These are phyloP conservation scores for Coprinellus aureogranulatus DNA, from an alignment of 768 basidiomycete species.

Conservation along the genomic window DNA sequence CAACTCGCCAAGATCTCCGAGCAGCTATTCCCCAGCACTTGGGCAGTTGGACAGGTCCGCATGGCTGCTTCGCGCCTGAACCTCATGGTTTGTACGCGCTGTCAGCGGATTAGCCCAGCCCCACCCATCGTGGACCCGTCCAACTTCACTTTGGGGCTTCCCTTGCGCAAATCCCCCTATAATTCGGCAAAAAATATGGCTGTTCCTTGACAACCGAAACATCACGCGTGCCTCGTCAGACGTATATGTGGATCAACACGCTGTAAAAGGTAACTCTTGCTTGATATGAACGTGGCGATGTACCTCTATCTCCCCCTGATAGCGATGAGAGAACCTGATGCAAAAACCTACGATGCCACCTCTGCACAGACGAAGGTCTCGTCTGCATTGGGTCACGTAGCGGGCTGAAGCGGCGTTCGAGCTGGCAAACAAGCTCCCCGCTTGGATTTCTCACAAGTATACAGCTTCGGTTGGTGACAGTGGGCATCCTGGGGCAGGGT, in stretches of 20 bases:
- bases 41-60: background rate
- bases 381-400: background rate
- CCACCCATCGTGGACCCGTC: too few relatives aligned
- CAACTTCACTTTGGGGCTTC: too few relatives aligned
- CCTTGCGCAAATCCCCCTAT: too few relatives aligned
- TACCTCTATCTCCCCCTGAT: background rate
- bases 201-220: too few relatives aligned
- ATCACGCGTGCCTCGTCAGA: too few relatives aligned
- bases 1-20: slow-evolving; percentile 35
- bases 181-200: too few relatives aligned
- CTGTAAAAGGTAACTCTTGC: background rate
- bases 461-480: background rate
- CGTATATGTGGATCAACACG: background rate
- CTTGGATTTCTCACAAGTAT: background rate
- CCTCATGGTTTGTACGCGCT: background rate
- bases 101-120: background rate
- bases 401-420: background rate
- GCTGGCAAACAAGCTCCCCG: background rate
- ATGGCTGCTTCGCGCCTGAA: background rate
- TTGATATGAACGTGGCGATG: slow-evolving; percentile 1
- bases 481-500: background rate
- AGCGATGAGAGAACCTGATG: background rate
- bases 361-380: background rate
- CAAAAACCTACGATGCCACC: background rate
- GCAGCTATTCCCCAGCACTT: background rate